A percentile compares a stretch with the other conserved stretches of the same genome.
Conservation (phyloP, 352 stramenopile species). For the Phytophthora fragariaefolia region DNA sequence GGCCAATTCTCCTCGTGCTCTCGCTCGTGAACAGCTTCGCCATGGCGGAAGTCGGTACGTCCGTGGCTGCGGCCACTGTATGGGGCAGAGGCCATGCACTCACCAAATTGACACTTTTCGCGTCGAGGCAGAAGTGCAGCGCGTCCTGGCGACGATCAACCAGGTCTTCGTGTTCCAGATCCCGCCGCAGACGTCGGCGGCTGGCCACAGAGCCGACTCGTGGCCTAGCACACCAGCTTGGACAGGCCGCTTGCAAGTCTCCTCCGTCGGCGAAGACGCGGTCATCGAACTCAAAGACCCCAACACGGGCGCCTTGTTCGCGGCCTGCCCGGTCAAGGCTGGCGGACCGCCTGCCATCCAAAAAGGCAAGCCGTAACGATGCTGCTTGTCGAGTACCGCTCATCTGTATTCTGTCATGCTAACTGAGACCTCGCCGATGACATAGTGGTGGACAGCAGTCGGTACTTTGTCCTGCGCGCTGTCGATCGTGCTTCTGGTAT, state of each 20-base stretch:
- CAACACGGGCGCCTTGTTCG: slow-evolving; percentile 62
- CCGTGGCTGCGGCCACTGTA: neutral
- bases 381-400: neutral
- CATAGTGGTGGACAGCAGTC: slow-evolving; percentile 89
- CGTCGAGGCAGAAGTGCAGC: slow-evolving; percentile 49
- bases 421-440: too few species aligned
- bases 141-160: slow-evolving; percentile 71
- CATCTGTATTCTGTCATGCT: too few species aligned
- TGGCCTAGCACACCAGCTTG: slow-evolving; percentile 69
- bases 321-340: slow-evolving; percentile 65
- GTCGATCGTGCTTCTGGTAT: slow-evolving; percentile 85
- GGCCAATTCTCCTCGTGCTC: neutral
- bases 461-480: slow-evolving; percentile 95
- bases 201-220: slow-evolving; percentile 70
- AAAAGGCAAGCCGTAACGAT: slow-evolving; percentile 46
- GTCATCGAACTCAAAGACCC: slow-evolving; percentile 71
- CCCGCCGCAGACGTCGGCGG: slow-evolving; percentile 61
- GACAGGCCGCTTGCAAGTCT: slow-evolving; percentile 71
- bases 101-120: neutral
- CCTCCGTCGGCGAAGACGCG: slow-evolving; percentile 58
- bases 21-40: slow-evolving; percentile 5
- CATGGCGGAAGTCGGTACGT: slow-evolving; percentile 41
- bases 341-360: slow-evolving; percentile 63
- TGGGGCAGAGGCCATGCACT: neutral
- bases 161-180: slow-evolving; percentile 79